These are phyloP conservation scores for Myxozyma udenii DNA, from an alignment of 805 yeast species.

Conservation along the genomic window DNA sequence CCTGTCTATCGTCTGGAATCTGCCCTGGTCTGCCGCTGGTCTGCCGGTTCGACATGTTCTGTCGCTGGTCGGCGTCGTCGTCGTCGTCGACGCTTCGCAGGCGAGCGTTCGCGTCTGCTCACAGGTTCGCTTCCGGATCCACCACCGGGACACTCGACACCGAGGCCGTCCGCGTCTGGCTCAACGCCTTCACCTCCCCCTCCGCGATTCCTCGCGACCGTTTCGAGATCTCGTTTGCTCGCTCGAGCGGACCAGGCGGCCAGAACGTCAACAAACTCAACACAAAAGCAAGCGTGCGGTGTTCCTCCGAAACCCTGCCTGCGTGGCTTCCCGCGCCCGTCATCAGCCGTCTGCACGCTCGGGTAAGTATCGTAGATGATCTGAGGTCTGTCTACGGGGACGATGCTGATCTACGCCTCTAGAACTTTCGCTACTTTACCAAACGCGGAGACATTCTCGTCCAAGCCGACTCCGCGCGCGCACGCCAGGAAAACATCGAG, in stretches of 20 bases:
- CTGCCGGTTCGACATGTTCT: no score
- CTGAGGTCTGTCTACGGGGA: slow-evolving; percentile 15
- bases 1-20: no score
- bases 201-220: slow-evolving; percentile 44
- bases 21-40: no score
- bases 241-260: slow-evolving; percentile 85
- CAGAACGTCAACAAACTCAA: slow-evolving; percentile 74
- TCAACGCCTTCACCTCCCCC: not conserved
- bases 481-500: slow-evolving; percentile 54
- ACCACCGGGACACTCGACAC: no score
- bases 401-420: no score
- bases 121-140: no score
- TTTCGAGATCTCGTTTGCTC: slow-evolving; percentile 48
- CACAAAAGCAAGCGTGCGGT: slow-evolving; percentile 61
- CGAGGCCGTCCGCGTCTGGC: not conserved
- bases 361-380: slow-evolving; percentile 12
- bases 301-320: slow-evolving; percentile 45
- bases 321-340: slow-evolving; percentile 61
- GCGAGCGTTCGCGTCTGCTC: no score
- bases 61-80: no score
- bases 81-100: no score
- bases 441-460: slow-evolving; percentile 55
- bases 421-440: slow-evolving; percentile 52
- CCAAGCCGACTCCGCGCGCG: slow-evolving; percentile 58
- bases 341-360: slow-evolving; percentile 41